A percentile compares a stretch with the other conserved stretches of the same genome.
Evolutionary conservation across 306 rosid species (phyloP).

Genomic region (Quercus alba): DNA sequence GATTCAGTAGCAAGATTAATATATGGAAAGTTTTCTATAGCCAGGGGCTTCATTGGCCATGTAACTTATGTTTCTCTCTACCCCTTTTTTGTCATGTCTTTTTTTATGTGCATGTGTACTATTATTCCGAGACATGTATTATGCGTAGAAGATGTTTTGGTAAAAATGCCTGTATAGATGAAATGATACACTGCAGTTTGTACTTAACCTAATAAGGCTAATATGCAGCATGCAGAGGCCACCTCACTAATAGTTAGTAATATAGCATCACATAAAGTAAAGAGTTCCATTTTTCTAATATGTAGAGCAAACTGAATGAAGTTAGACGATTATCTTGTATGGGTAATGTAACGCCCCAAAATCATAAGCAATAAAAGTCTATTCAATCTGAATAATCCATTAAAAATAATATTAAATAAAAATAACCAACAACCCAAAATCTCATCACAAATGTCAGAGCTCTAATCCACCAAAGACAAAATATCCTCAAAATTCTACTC

Average conservation of each 20-base stretch:
- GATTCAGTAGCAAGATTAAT: background rate
- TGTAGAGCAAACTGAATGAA: background rate
- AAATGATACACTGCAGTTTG: background rate
- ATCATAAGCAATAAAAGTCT: too few relatives aligned
- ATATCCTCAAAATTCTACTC: too few relatives aligned
- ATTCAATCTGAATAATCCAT: too few relatives aligned
- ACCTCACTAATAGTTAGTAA: background rate
- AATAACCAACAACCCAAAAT: too few relatives aligned
- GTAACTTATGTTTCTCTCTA: background rate
- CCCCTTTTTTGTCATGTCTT: background rate
- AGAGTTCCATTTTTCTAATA: background rate
- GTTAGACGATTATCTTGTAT: background rate
- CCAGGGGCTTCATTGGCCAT: background rate
- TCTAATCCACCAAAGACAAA: too few relatives aligned
- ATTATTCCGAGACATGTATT: background rate
- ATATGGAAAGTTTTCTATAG: background rate
- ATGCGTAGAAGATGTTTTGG: background rate
- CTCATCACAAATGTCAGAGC: too few relatives aligned
- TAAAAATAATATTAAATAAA: background rate
- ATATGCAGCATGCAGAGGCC: background rate
- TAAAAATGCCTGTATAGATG: background rate
- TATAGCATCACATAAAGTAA: background rate
- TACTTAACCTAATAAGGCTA: background rate
- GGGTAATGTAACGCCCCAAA: too few relatives aligned
- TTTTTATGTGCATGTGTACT: background rate